phyloP scores from a whole-genome alignment of 257 asterid genomes.

The Solanum rostratum region DNA sequence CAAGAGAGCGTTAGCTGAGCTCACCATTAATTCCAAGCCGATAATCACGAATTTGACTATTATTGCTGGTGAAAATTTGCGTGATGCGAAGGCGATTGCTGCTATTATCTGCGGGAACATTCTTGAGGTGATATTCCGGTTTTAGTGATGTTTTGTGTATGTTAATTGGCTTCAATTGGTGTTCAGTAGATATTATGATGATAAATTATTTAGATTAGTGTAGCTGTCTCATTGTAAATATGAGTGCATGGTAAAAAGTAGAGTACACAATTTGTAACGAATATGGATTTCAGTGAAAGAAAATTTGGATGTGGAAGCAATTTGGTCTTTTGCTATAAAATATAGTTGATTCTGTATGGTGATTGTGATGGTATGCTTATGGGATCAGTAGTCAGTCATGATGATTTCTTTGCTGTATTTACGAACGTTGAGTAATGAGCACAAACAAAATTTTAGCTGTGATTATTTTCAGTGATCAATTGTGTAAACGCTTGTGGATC shows the following conservation, averaged over 20 bases:
- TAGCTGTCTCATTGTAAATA: background rate
- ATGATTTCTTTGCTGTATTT: background rate
- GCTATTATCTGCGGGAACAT: constrained; percentile 56
- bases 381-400: background rate
- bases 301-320: background rate
- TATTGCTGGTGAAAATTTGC: constrained; percentile 84
- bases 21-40: constrained; percentile 92
- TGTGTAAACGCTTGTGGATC: background rate
- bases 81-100: constrained; percentile 78
- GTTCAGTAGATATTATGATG: background rate
- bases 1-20: constrained; percentile 73
- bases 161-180: background rate
- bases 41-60: constrained; percentile 57
- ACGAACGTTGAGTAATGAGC: background rate
- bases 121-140: constrained; percentile 68
- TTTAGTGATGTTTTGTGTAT: background rate
- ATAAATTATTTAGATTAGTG: background rate
- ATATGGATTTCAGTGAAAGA: background rate
- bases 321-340: background rate
- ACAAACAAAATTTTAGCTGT: background rate
- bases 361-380: background rate
- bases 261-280: background rate
- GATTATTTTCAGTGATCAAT: background rate
- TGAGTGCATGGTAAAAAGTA: background rate
- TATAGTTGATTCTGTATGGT: background rate